A percentile compares a stretch with the other conserved stretches of the same genome.
Evolutionary conservation across 192 early-diverging fungal genomes (phyloP).

Genomic region (Linnemannia exigua): DNA sequence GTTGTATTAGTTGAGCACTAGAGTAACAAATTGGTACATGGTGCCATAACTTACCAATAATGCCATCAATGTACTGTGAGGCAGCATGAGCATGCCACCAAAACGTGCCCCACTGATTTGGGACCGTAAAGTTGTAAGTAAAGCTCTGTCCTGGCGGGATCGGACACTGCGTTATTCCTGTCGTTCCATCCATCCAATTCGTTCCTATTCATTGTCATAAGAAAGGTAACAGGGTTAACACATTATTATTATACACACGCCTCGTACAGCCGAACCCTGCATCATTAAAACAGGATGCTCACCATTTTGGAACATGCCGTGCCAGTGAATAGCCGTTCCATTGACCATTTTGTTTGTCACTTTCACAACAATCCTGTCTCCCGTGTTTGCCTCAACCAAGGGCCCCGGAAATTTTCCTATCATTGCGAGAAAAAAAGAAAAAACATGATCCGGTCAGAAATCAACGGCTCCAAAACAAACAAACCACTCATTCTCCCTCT

Average conservation of each 20-base stretch:
- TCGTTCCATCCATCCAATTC: conserved; percentile 63
- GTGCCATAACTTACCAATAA: conserved; percentile 15
- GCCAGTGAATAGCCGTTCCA: conserved; percentile 58
- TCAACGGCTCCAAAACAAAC: neutral
- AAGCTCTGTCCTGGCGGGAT: conserved; percentile 50
- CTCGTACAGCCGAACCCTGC: neutral
- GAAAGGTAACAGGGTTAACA: neutral
- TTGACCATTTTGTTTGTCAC: conserved; percentile 36
- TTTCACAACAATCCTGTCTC: conserved; percentile 60
- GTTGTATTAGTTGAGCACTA: neutral
- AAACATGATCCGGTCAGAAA: neutral
- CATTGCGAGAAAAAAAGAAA: neutral
- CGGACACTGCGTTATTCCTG: conserved; percentile 57
- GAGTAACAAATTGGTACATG: neutral
- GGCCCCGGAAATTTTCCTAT: conserved; percentile 55
- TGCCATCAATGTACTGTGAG: conserved; percentile 56
- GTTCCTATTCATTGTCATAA: conserved; percentile 18
- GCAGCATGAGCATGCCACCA: conserved; percentile 66
- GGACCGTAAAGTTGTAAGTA: conserved; percentile 53
- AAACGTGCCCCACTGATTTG: conserved; percentile 58
- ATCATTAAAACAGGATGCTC: neutral
- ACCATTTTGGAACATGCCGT: conserved; percentile 64
- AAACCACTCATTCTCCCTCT: too few relatives aligned
- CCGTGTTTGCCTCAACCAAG: conserved; percentile 50
- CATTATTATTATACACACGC: neutral